phyloP scores from a whole-genome alignment of 179 eudicot species.

The Patellifolia procumbens region DNA sequence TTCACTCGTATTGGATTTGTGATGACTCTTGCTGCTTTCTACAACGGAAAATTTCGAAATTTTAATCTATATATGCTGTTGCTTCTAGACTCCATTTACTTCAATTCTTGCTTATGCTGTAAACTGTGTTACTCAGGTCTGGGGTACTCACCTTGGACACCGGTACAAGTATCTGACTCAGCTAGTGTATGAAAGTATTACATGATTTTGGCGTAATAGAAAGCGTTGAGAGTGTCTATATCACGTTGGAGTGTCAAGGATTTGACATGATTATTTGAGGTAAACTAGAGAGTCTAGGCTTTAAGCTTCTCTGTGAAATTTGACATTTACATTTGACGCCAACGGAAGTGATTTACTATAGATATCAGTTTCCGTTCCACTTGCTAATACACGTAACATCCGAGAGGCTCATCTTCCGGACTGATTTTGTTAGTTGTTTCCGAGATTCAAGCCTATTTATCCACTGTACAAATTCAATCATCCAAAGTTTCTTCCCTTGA shows the following conservation, averaged over 20 bases:
- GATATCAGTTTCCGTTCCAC: not conserved
- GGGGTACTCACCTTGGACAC: not conserved
- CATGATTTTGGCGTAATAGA: too few relatives aligned
- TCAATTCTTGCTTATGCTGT: not conserved
- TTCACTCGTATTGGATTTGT: constrained; percentile 2
- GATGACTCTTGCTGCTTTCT: not conserved
- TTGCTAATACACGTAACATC: not conserved
- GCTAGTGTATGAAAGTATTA: too few relatives aligned
- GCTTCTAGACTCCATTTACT: not conserved
- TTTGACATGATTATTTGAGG: not conserved
- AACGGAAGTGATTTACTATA: not conserved
- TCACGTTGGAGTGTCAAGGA: too few relatives aligned
- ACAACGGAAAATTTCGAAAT: not conserved
- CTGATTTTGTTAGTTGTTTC: not conserved
- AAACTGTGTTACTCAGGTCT: not conserved
- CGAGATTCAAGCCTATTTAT: not conserved
- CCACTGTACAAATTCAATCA: too few relatives aligned
- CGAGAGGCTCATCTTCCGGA: not conserved
- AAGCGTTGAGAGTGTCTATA: too few relatives aligned
- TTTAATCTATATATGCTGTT: not conserved
- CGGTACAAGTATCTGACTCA: too few relatives aligned
- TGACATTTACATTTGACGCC: not conserved
- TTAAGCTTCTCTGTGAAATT: not conserved
- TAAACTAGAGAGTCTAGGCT: not conserved
- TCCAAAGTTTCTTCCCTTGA: not conserved